Evolutionary conservation across 2,329 filamentous ascomycete species (phyloP).

Genomic region (Daldinia eschscholtzii): DNA sequence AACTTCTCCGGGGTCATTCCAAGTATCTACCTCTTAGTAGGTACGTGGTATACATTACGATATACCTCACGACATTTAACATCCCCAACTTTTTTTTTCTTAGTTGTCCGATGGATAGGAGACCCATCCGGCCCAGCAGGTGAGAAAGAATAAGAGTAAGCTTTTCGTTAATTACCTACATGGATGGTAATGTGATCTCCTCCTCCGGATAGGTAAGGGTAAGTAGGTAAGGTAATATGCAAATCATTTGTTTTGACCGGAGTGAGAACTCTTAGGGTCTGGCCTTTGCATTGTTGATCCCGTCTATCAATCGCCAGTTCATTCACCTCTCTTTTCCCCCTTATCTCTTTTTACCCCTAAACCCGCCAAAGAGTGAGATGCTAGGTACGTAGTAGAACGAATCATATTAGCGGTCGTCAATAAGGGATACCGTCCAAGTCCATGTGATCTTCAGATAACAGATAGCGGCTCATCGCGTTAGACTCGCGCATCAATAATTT

Average conservation of each 20-base stretch:
- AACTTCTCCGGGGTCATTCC: neutral
- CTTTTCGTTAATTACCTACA: slow-evolving; percentile 29
- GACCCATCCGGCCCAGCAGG: slow-evolving; percentile 11
- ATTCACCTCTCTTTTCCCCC: slow-evolving; percentile 24
- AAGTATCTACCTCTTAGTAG: slow-evolving; percentile 20
- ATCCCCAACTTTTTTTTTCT: slow-evolving; percentile 18
- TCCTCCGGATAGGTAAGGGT: slow-evolving; percentile 17
- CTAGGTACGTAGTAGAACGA: neutral
- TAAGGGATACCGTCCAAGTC: slow-evolving; percentile 9
- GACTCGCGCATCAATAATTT: slow-evolving; percentile 27
- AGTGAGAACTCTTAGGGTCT: slow-evolving; percentile 17
- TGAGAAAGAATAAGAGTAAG: slow-evolving; percentile 12
- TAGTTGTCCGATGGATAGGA: slow-evolving; percentile 3
- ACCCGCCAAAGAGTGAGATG: slow-evolving; percentile 16
- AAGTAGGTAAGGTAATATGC: slow-evolving; percentile 25
- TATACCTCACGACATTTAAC: neutral
- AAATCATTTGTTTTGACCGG: slow-evolving; percentile 33
- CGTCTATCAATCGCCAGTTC: slow-evolving; percentile 37
- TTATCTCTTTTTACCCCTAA: slow-evolving; percentile 15
- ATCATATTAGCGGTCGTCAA: slow-evolving; percentile 8
- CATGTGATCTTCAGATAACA: neutral
- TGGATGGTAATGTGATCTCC: slow-evolving; percentile 25
- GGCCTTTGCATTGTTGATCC: slow-evolving; percentile 25
- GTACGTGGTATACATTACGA: slow-evolving; percentile 16
- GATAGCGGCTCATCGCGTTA: slow-evolving; percentile 20